Evolutionary conservation across 2,329 filamentous ascomycete species (phyloP).

Genomic region (Herpotrichia juniperi): DNA sequence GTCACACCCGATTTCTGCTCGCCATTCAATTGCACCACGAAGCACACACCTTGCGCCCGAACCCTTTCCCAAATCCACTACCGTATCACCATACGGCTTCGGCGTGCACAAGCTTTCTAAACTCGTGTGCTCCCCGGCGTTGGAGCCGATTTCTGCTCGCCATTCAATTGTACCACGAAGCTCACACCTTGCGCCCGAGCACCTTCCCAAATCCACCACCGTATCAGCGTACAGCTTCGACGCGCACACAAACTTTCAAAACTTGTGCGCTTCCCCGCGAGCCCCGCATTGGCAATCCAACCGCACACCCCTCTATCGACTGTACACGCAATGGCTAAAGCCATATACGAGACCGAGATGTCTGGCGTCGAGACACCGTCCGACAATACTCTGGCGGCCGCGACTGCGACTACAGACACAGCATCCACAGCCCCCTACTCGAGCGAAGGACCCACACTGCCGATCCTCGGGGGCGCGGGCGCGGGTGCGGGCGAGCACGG

Average conservation of each 20-base stretch:
- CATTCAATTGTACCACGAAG: too few relatives aligned
- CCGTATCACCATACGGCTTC: too few relatives aligned
- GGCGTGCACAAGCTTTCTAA: too few relatives aligned
- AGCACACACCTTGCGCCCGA: too few relatives aligned
- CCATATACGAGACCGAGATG: background rate
- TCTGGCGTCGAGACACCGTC: background rate
- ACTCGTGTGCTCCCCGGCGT: too few relatives aligned
- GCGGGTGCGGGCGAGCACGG: background rate
- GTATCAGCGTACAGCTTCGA: too few relatives aligned
- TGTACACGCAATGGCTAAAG: background rate
- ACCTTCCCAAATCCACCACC: too few relatives aligned
- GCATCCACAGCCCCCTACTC: slow-evolving; percentile 8
- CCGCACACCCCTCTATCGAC: background rate
- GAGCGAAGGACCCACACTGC: slow-evolving; percentile 24
- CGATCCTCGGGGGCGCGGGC: slow-evolving; percentile 9
- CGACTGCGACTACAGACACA: background rate
- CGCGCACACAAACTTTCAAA: too few relatives aligned
- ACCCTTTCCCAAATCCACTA: too few relatives aligned
- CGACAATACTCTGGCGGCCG: background rate
- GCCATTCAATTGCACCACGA: background rate
- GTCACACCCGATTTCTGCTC: background rate
- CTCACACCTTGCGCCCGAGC: too few relatives aligned
- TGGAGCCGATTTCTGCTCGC: too few relatives aligned
- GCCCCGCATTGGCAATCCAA: background rate
- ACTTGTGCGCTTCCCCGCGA: too few relatives aligned